phyloP scores from a whole-genome alignment of 495 filamentous ascomycete species.

The Umbilicaria muhlenbergii region DNA sequence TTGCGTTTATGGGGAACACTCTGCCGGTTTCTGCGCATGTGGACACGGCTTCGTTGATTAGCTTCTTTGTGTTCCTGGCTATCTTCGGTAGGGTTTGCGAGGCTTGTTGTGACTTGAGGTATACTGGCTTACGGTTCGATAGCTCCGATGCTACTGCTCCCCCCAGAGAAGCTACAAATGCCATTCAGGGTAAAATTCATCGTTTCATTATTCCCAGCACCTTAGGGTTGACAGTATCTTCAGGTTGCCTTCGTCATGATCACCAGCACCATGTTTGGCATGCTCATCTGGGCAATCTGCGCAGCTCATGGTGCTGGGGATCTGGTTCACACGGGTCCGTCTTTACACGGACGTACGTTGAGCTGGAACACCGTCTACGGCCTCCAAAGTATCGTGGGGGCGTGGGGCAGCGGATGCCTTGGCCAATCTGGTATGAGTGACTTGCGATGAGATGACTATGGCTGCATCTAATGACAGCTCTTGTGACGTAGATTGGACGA shows the following conservation, averaged over 20 bases:
- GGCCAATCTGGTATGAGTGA: constrained; percentile 5
- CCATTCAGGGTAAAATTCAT: constrained; percentile 11
- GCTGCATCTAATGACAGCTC: too few species aligned
- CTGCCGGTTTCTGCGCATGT: constrained; percentile 16
- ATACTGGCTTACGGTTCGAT: too few species aligned
- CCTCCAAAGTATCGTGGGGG: constrained; percentile 14
- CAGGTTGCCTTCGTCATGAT: constrained; percentile 1
- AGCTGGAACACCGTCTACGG: constrained; percentile 15
- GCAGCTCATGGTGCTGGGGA: constrained; percentile 14
- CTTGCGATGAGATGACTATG: too few species aligned
- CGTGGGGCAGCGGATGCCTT: constrained; percentile 12
- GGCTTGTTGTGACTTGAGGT: too few species aligned
- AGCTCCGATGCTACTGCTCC: constrained; percentile 18
- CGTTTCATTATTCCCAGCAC: constrained; percentile 2
- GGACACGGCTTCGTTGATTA: constrained; percentile 16
- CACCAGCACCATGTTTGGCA: constrained; percentile 11
- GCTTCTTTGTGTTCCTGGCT: constrained; percentile 18
- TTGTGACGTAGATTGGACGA: constrained; percentile 8
- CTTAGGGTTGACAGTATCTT: too few species aligned
- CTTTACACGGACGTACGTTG: constrained; percentile 3
- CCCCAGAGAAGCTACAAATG: constrained; percentile 14
- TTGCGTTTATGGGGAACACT: constrained; percentile 18
- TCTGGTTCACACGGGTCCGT: constrained; percentile 11
- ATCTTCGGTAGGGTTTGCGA: constrained; percentile 1
- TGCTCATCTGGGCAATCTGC: constrained; percentile 19